A percentile compares a stretch with the other conserved stretches of the same genome.
These are phyloP conservation scores for Rosa lucieae DNA, from an alignment of 306 rosid species.

Conservation along the genomic window DNA sequence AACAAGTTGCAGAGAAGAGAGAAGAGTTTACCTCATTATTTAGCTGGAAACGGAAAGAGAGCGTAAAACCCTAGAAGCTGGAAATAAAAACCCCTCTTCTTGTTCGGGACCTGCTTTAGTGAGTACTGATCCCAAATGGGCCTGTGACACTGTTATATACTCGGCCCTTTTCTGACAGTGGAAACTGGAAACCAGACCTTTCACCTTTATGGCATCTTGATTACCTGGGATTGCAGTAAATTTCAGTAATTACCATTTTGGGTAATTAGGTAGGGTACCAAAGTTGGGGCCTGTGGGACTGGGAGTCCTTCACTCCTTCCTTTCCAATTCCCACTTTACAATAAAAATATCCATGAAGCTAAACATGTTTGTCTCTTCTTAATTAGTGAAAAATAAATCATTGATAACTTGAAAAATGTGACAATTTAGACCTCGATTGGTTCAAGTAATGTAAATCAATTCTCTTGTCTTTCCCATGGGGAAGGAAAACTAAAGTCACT, in stretches of 20 bases:
- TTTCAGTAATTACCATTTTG: not conserved
- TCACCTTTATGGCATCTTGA: not conserved
- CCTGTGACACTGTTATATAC: not conserved
- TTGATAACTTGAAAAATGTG: too few species aligned
- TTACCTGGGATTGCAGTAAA: not conserved
- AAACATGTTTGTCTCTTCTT: too few species aligned
- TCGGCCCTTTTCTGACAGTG: not conserved
- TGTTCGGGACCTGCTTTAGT: not conserved
- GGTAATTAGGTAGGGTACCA: not conserved
- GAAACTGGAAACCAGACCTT: not conserved
- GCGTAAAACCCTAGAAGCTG: slow-evolving; percentile 22
- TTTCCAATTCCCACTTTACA: too few species aligned
- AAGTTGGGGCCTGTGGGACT: not conserved
- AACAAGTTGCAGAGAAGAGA: not conserved
- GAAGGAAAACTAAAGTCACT: too few species aligned
- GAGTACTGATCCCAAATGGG: not conserved
- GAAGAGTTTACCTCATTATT: slow-evolving; percentile 16
- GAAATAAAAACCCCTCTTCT: not conserved
- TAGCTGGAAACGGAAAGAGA: not conserved
- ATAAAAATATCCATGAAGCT: too few species aligned
- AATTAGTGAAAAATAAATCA: too few species aligned
- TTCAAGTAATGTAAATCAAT: too few species aligned
- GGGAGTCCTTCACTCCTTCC: too few species aligned
- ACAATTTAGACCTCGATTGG: too few species aligned
- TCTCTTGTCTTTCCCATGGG: too few species aligned